Evolutionary conservation across 129 eudicot genomes (phyloP), one percentile per base, ranked within the genome.

Genomic region (Flaveria linearis): DNA sequence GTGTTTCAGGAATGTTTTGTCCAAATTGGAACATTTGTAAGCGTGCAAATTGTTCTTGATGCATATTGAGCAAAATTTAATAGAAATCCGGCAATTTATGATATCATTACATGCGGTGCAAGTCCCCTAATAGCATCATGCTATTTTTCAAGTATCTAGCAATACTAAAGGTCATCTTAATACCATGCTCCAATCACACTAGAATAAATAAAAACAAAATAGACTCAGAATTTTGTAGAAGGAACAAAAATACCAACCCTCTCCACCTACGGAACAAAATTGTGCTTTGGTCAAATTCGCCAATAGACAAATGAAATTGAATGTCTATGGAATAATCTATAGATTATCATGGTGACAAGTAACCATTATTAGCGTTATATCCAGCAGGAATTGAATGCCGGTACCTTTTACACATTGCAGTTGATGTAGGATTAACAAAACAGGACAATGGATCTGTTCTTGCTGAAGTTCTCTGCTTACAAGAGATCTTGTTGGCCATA

Each of bases 401-500:
- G 28, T 26, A 46, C 56, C 51, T 67, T 78, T 71, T 26, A 57
- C 39, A 62, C 41, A 28, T 62, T 68, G 67, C 30, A 18, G 53
- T 67, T 39, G 56, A 50, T 65, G 45, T 61, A 33, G 69, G 45
- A 42, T 41, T 41, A 8, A 17, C n/a, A 68, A 62, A 36, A 60
- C 22, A 9, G 3, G 56, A 51, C 4, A 3, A 28, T 51, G 73
- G 43, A 52, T 51, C 57, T 7, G 39, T 51, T 63, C 13, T 66
- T 30, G 52, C 17, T 49, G 39, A 11, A 30, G 80, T 42, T 66
- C 50, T 67, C 74, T 22, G 12, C 68, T 52, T 46, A 80, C 49
- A 12, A 20, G 22, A 82, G 22, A 41, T 77, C 80, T 57, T 43
- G 42, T 73, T 67, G 86, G 58, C 53, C 65, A 74, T 55, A 55